A percentile compares a stretch with the other conserved stretches of the same genome.
phyloP scores from a whole-genome alignment of 768 basidiomycete species.

The Boletus vermiculosoides region DNA sequence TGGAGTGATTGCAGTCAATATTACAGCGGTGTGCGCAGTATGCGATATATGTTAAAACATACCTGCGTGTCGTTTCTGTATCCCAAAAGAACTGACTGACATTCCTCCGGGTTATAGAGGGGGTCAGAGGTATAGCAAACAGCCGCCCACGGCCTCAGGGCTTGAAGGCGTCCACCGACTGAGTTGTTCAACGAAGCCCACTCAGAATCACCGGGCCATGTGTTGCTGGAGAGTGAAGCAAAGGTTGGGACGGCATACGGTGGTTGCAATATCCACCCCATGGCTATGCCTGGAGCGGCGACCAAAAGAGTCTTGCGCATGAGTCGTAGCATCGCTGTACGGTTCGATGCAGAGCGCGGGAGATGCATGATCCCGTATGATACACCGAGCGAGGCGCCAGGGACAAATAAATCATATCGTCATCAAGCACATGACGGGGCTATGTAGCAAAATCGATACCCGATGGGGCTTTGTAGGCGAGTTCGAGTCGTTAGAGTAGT shows the following conservation, averaged over 20 bases:
- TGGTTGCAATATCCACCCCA: background rate
- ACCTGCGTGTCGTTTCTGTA: conserved; percentile 18
- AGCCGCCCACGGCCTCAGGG: conserved; percentile 24
- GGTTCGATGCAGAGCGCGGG: background rate
- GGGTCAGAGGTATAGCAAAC: conserved; percentile 22
- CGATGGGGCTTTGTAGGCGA: too few relatives aligned
- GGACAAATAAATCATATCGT: background rate
- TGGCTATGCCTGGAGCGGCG: background rate
- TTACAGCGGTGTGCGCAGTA: background rate
- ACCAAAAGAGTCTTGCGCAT: conserved; percentile 3
- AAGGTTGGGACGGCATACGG: conserved; percentile 9
- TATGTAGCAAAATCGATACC: background rate
- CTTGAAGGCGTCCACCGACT: conserved; percentile 17
- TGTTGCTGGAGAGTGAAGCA: conserved; percentile 1
- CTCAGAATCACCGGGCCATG: conserved; percentile 8
- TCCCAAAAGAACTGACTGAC: conserved; percentile 11
- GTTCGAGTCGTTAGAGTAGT: too few relatives aligned
- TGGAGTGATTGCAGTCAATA: background rate
- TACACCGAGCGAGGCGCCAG: background rate
- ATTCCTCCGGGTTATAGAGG: conserved; percentile 14
- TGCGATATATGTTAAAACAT: background rate
- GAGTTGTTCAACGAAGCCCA: conserved; percentile 19
- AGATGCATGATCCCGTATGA: too few relatives aligned
- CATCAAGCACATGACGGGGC: background rate
- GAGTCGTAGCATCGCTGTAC: background rate